Evolutionary conservation across 768 basidiomycete genomes (phyloP), one percentile per base, ranked within the genome.

Genomic region (Termitomyces sp.): DNA sequence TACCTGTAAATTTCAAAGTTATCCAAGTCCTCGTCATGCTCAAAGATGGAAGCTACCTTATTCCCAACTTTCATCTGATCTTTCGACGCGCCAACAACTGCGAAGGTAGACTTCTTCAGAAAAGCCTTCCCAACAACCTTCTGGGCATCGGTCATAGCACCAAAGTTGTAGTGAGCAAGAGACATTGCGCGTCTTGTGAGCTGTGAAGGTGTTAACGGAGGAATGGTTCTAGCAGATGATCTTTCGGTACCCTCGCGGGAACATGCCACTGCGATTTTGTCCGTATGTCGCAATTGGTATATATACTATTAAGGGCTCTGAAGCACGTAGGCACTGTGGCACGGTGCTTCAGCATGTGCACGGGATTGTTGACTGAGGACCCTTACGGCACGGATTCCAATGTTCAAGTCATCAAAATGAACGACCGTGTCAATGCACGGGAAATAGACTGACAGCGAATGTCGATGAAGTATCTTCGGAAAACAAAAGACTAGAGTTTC

Each of bases 51-150:
- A 20, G 48, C 72, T 38, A 79, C 92, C 80, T 85, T 90, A 58
- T 89, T 91, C 36, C 93, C 92, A 70, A 79, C 91, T 76, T 94
- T 94, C 60, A 77, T 77, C 67, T 83, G 80, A 73, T 94, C 88
- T 63, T 86, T 92, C 48, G 90, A 93, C 4, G 91, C 91, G 29
- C 93, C 92, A 14, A 92, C 84, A 32, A 94, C 92, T 37, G 91
- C 93, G 59, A 81, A 95, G 62, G 77, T 70, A 6, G 87, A 78
- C 12, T 85, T 82, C 8, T 82, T 76, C 46, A 94, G 70, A 73
- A 94, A 94, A 66, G 80, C 75, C 60, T 83, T 82, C 60, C 86
- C 79, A 47, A 76, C 67, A 63, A 74, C 40, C 29, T 50, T 69
- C 60, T 69, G 67, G 25, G 64, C 68, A 37, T 60, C 52, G 31